Evolutionary conservation across 768 basidiomycete species (phyloP), one percentile per base, ranked within the genome.

Genomic region (Trametes villosa): DNA sequence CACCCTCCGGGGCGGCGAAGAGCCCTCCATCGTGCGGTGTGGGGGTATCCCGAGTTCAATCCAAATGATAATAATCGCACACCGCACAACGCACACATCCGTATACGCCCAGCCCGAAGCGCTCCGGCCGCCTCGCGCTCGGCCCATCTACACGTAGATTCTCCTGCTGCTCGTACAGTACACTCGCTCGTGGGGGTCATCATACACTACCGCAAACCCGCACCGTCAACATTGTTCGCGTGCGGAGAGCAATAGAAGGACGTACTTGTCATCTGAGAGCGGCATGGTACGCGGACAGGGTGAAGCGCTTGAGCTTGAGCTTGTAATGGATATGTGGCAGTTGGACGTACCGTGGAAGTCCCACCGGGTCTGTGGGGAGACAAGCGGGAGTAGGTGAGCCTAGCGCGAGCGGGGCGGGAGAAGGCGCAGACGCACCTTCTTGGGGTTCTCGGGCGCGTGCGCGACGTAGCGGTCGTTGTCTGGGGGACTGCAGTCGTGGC

Each of bases 381-480:
- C n/a, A 15, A 7, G 15, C 18, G 9, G 18, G 9, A 24, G 11
- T 7, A 15, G 18, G 46, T 68, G 55, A 48, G 56, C 22, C 12
- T 42, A 50, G 15, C 18, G n/a, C 41, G 42, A 27, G 54, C 51
- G 55, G 52, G 24, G 22, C 24, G 53, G 31, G 31, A 13, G n/a
- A 18, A 17, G 34, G 34, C 17, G 24, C 2, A 49, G 0, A 70
- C 81, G 18, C 62, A 89, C 91, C 85, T 92, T 91, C 84, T 93
- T 93, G 17, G 92, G 92, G 74, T 92, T 91, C 42, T 89, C 85
- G 5, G 92, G 92, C 9, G 92, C 92, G 56, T 79, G 82, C 42
- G 79, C 75, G 40, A 94, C 88, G 67, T 92, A 95, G 59, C 89
- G 81, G 71, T 94, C 92, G 70, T 96, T 94, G 68, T 92, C 93